Evolutionary conservation across 768 basidiomycete genomes (phyloP).

Genomic region (Pleurotus djamor): DNA sequence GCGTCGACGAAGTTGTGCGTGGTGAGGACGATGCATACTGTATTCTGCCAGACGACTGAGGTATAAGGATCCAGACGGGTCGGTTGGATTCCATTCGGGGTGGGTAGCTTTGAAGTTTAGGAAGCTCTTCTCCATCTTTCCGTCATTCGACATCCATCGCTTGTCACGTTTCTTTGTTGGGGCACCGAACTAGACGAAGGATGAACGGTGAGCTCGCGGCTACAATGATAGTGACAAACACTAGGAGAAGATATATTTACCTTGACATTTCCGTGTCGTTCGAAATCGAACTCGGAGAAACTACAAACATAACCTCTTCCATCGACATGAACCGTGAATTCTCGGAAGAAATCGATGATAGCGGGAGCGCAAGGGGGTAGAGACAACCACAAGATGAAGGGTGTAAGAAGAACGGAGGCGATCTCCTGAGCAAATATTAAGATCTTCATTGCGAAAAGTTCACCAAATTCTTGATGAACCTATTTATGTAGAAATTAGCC

Average conservation of each 20-base stretch:
- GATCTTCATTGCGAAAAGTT: constrained; percentile 92
- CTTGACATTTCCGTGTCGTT: constrained; percentile 90
- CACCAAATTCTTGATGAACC: constrained; percentile 91
- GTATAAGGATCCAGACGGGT: constrained; percentile 89
- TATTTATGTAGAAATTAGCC: constrained; percentile 19
- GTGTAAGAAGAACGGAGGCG: constrained; percentile 88
- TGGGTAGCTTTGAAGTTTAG: constrained; percentile 95
- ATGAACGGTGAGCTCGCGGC: not conserved
- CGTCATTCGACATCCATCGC: constrained; percentile 82
- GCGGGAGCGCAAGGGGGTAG: constrained; percentile 87
- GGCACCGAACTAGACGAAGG: constrained; percentile 70
- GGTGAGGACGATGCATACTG: constrained; percentile 42
- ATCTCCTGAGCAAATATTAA: constrained; percentile 86
- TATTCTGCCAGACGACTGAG: constrained; percentile 81
- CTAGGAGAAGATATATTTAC: constrained; percentile 30
- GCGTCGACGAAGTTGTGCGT: constrained; percentile 19
- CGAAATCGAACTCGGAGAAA: constrained; percentile 98
- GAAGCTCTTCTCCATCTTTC: constrained; percentile 99
- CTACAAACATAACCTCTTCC: constrained; percentile 96
- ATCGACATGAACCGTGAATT: constrained; percentile 96
- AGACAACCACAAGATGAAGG: constrained; percentile 92
- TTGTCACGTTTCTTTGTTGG: constrained; percentile 66
- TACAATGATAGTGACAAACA: too few species aligned
- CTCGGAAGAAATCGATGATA: constrained; percentile 97
- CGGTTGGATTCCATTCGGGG: constrained; percentile 92